These are phyloP conservation scores for Plectranthus barbatus DNA, from an alignment of 257 asterid species.

Conservation along the genomic window DNA sequence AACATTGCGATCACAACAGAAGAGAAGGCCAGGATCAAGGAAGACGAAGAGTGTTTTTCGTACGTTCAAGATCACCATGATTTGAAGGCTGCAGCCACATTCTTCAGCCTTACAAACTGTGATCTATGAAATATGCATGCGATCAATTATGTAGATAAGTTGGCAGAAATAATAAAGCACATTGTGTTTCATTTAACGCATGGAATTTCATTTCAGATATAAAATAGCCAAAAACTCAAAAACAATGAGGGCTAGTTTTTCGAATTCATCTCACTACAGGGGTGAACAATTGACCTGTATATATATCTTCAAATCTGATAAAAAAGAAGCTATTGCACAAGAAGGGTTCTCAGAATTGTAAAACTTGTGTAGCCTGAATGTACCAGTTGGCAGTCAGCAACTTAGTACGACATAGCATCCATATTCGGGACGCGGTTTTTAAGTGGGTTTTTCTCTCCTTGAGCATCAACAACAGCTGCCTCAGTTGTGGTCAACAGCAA, in stretches of 20 bases:
- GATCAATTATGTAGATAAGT: conserved; percentile 17
- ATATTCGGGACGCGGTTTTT: conserved; percentile 53
- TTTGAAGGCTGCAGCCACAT: conserved; percentile 32
- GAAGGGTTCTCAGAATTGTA: neutral
- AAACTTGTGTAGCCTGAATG: neutral
- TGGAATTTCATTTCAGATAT: conserved; percentile 2
- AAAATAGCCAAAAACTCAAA: neutral
- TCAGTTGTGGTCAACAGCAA: conserved; percentile 65
- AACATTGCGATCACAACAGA: conserved; percentile 19
- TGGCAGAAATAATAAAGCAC: neutral
- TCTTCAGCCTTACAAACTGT: conserved; percentile 41
- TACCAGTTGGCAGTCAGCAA: neutral
- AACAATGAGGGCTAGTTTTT: neutral
- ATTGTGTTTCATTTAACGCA: neutral
- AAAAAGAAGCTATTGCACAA: neutral
- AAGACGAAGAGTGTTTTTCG: conserved; percentile 30
- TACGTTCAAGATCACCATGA: conserved; percentile 31
- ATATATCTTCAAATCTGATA: neutral
- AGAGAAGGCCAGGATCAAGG: conserved; percentile 30
- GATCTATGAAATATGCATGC: conserved; percentile 17
- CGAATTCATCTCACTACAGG: neutral
- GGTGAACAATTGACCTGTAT: neutral
- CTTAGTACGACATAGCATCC: conserved; percentile 31
- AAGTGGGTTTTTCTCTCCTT: conserved; percentile 44
- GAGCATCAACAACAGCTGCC: conserved; percentile 50